Percentiles rank a stretch among this genome's conserved stretches.
phyloP scores from a whole-genome alignment of 306 rosid genomes.

The Cucumis melo region DNA sequence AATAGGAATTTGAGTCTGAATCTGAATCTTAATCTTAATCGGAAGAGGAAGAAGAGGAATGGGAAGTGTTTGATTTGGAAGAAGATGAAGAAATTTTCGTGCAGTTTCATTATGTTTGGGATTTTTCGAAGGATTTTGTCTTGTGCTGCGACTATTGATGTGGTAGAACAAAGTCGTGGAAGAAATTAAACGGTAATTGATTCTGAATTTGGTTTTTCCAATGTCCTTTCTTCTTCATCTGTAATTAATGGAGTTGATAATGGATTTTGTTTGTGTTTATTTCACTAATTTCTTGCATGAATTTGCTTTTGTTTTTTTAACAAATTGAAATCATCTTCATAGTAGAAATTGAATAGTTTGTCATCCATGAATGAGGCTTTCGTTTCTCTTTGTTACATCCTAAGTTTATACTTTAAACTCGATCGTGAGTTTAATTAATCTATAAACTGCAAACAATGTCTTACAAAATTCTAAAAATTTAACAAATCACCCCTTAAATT shows the following conservation, averaged over 20 bases:
- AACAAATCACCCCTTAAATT: too few species aligned
- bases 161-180: slow-evolving; percentile 7
- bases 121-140: slow-evolving; percentile 56
- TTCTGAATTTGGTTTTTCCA: not conserved
- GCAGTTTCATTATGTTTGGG: slow-evolving; percentile 28
- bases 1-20: slow-evolving; percentile 11
- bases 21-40: slow-evolving; percentile 8
- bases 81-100: slow-evolving; percentile 46
- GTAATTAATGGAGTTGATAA: not conserved
- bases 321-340: not conserved
- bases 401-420: not conserved
- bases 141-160: slow-evolving; percentile 60
- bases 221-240: not conserved
- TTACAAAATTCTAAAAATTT: too few species aligned
- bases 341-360: not conserved
- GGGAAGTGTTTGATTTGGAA: slow-evolving; percentile 55
- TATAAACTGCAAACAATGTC: too few species aligned
- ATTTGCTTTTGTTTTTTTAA: not conserved
- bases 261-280: not conserved
- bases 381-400: not conserved
- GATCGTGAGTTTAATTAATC: too few species aligned
- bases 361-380: not conserved
- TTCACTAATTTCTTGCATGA: not conserved
- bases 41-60: not conserved
- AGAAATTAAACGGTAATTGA: not conserved